Base-by-base conservation (phyloP, 345 rosid genomes). In the Schrenkiella parvula region DNA sequence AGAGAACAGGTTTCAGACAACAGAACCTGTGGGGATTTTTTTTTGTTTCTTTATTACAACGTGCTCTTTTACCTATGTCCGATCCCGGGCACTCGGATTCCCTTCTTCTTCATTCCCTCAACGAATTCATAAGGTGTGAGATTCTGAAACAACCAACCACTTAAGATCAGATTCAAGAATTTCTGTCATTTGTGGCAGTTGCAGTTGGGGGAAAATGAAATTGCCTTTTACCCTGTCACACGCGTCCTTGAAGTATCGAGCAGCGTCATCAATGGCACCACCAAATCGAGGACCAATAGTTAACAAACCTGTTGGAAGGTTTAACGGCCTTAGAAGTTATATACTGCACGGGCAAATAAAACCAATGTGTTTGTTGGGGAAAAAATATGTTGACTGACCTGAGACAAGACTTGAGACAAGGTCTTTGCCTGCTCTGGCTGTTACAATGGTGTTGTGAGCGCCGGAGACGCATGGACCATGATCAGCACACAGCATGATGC, bases 341-440 rank as follows among this genome's bases (percentile, higher is more conserved):
- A n/a, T 59, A 14, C 5, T 51, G n/a, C 15, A 43, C 22, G 1
- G 2, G 13, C 21, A 46, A 39, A 22, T 39, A 46, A 44, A 43
- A 32, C 29, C 0, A 0, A 19, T 18, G 44, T 38, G 18, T 35
- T 35, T 46, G 57, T n/a, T 50, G 3, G n/a, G 61, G 17, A 3
- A 38, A 22, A 37, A 4, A 7, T 15, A 70, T 38, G 43, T 15
- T 48, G 18, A 71, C 67, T 47, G 10, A 90, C 97, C 97, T 31
- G 98, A 84, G 22, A 95, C 98, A 70, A 95, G 96, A 77, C 99
- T 86, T 50, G 99, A 95, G 73, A 95, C 99, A 66, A 95, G 93
- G 86, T 95, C 98, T 85, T 95, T 95, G 65, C 99, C 99, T 57
- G 99, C 99, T 72, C 97, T 91, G 51, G 99, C 98, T 55, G 99